Percentiles rank a stretch among this genome's conserved stretches.
Evolutionary conservation across 345 rosid genomes (phyloP).

Genomic region (Aethionema arabicum): DNA sequence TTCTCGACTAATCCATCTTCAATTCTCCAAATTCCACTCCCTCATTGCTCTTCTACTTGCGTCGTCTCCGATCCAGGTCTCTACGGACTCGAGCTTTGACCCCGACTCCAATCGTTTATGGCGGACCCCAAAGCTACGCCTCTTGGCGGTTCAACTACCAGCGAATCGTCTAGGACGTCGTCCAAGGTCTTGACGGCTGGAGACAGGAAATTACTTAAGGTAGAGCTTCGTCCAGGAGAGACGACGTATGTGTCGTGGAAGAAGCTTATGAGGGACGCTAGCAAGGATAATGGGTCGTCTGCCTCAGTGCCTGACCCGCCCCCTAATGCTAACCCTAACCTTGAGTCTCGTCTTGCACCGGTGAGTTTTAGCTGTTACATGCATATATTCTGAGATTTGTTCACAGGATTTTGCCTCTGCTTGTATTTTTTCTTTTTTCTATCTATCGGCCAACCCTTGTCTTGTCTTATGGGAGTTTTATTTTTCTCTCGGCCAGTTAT

Average conservation of each 20-base stretch:
- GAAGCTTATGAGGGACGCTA: slow-evolving; percentile 75
- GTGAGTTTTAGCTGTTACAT: slow-evolving; percentile 38
- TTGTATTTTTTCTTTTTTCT: background rate
- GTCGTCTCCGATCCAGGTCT: slow-evolving; percentile 26
- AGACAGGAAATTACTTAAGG: slow-evolving; percentile 70
- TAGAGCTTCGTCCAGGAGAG: slow-evolving; percentile 75
- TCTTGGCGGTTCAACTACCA: slow-evolving; percentile 37
- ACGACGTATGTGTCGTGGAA: slow-evolving; percentile 88
- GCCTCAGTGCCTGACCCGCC: slow-evolving; percentile 46
- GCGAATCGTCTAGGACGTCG: slow-evolving; percentile 43
- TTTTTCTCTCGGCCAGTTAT: background rate
- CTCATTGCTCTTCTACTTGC: slow-evolving; percentile 19
- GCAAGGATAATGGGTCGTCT: slow-evolving; percentile 42
- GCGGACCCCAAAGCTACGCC: slow-evolving; percentile 37
- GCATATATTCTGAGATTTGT: background rate
- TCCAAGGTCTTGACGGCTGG: slow-evolving; percentile 56
- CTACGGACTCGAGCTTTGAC: slow-evolving; percentile 23
- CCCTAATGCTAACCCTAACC: slow-evolving; percentile 49
- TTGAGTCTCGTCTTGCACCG: slow-evolving; percentile 54
- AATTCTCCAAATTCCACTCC: slow-evolving; percentile 4
- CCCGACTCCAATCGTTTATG: slow-evolving; percentile 32
- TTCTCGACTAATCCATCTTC: slow-evolving; percentile 17
- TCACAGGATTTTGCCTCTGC: background rate
- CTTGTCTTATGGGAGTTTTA: slow-evolving; percentile 8
- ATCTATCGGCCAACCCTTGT: slow-evolving; percentile 3